phyloP scores from a whole-genome alignment of 208 protist genomes.

The Leishmania gerbilli region DNA sequence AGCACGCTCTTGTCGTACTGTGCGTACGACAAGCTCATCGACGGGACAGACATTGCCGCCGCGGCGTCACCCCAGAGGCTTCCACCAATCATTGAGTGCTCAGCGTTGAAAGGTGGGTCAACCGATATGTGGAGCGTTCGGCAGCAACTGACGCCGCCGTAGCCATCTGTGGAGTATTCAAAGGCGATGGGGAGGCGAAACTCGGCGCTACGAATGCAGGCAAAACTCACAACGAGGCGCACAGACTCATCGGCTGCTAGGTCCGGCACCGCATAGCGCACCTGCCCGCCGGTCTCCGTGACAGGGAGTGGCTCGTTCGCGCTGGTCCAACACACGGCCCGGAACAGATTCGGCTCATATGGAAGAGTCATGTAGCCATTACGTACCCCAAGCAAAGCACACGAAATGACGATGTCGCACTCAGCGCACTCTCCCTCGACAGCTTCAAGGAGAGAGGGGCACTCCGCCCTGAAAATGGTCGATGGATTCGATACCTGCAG shows the following conservation, averaged over 20 bases:
- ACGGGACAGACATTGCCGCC: constrained; percentile 25
- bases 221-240: constrained; percentile 22
- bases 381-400: constrained; percentile 19
- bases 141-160: constrained; percentile 20
- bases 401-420: constrained; percentile 39
- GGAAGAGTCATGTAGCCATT: constrained; percentile 44
- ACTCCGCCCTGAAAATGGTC: constrained; percentile 37
- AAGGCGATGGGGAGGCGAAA: constrained; percentile 38
- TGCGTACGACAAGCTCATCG: constrained; percentile 22
- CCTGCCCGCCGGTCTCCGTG: constrained; percentile 7
- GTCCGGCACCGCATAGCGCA: constrained; percentile 24
- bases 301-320: constrained; percentile 9
- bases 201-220: constrained; percentile 37
- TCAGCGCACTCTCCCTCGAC: constrained; percentile 60
- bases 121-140: constrained; percentile 32
- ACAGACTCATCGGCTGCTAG: constrained; percentile 17
- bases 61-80: constrained; percentile 11
- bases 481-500: constrained; percentile 37
- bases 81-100: constrained; percentile 27
- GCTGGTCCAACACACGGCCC: constrained; percentile 20
- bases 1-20: constrained; percentile 43
- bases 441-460: constrained; percentile 36
- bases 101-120: constrained; percentile 41
- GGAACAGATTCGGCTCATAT: constrained; percentile 27
- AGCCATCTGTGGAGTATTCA: constrained; percentile 32